phyloP scores from a whole-genome alignment of 2,329 filamentous ascomycete genomes.

The Acephala macrosclerotiorum region DNA sequence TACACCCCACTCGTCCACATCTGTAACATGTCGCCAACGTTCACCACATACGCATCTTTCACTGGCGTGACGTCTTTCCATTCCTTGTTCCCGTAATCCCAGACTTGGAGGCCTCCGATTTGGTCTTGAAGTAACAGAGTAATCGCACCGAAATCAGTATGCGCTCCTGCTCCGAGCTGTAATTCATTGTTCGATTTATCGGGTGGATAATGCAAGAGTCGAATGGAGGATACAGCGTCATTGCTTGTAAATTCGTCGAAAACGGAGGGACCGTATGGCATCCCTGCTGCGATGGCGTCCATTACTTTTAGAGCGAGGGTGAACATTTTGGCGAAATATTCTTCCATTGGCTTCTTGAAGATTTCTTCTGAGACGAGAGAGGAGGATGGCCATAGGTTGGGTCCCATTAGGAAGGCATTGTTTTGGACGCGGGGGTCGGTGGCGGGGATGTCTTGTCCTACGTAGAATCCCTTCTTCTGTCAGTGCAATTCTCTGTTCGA shows the following conservation, averaged over 20 bases:
- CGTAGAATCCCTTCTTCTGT: slow-evolving; percentile 45
- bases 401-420: slow-evolving; percentile 49
- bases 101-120: slow-evolving; percentile 58
- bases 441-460: slow-evolving; percentile 50
- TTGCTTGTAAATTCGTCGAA: slow-evolving; percentile 52
- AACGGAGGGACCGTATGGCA: slow-evolving; percentile 51
- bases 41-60: slow-evolving; percentile 56
- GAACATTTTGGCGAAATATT: slow-evolving; percentile 51
- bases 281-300: slow-evolving; percentile 50
- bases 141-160: slow-evolving; percentile 61
- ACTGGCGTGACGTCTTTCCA: slow-evolving; percentile 54
- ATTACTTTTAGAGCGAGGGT: slow-evolving; percentile 49
- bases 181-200: slow-evolving; percentile 42
- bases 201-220: slow-evolving; percentile 59
- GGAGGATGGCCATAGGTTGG: slow-evolving; percentile 51
- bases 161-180: slow-evolving; percentile 49
- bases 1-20: slow-evolving; percentile 59
- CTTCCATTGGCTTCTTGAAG: slow-evolving; percentile 50
- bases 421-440: slow-evolving; percentile 46
- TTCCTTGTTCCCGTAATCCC: slow-evolving; percentile 48
- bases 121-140: slow-evolving; percentile 60
- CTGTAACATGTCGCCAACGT: slow-evolving; percentile 56
- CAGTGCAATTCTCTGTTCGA: not conserved
- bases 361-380: slow-evolving; percentile 42
- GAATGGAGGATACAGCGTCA: slow-evolving; percentile 50